Evolutionary conservation across 352 stramenopile species (phyloP).

Genomic region (Phytophthora pinifolia): DNA sequence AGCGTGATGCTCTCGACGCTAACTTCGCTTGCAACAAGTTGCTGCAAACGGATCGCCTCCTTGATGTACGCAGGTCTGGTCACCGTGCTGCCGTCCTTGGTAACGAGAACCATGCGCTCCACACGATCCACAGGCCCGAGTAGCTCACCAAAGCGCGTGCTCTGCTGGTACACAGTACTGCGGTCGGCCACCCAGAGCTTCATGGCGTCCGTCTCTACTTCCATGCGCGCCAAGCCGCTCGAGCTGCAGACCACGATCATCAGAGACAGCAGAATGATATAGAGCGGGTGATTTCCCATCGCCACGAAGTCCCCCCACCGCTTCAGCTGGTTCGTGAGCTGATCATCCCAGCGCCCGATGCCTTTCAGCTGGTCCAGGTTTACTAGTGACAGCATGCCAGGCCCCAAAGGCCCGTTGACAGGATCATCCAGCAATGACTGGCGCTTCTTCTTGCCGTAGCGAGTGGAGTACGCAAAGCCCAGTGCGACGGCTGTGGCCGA

Average conservation of each 20-base stretch:
- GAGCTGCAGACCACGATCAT: slow-evolving; percentile 42
- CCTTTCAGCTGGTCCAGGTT: slow-evolving; percentile 30
- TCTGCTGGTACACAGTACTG: slow-evolving; percentile 47
- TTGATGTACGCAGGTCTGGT: slow-evolving; percentile 46
- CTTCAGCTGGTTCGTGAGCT: slow-evolving; percentile 37
- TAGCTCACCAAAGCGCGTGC: slow-evolving; percentile 43
- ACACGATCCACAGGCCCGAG: slow-evolving; percentile 60
- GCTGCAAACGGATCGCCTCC: slow-evolving; percentile 57
- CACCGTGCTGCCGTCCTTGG: slow-evolving; percentile 58
- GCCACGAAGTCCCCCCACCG: slow-evolving; percentile 51
- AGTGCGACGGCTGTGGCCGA: slow-evolving; percentile 37
- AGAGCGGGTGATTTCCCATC: slow-evolving; percentile 43
- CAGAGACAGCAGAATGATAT: slow-evolving; percentile 44
- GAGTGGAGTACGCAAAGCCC: slow-evolving; percentile 45
- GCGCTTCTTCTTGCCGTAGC: slow-evolving; percentile 35
- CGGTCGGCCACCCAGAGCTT: slow-evolving; percentile 57
- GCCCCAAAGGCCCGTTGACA: slow-evolving; percentile 10
- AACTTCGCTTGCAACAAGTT: slow-evolving; percentile 32
- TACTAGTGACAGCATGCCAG: slow-evolving; percentile 18
- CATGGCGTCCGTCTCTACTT: slow-evolving; percentile 52
- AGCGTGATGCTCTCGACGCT: slow-evolving; percentile 24
- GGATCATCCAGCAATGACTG: slow-evolving; percentile 28
- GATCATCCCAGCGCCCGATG: slow-evolving; percentile 40
- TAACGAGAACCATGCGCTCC: slow-evolving; percentile 52
- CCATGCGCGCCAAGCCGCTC: slow-evolving; percentile 39